phyloP scores from a whole-genome alignment of 2,329 filamentous ascomycete species.

The Chalaropsis ovoidea region DNA sequence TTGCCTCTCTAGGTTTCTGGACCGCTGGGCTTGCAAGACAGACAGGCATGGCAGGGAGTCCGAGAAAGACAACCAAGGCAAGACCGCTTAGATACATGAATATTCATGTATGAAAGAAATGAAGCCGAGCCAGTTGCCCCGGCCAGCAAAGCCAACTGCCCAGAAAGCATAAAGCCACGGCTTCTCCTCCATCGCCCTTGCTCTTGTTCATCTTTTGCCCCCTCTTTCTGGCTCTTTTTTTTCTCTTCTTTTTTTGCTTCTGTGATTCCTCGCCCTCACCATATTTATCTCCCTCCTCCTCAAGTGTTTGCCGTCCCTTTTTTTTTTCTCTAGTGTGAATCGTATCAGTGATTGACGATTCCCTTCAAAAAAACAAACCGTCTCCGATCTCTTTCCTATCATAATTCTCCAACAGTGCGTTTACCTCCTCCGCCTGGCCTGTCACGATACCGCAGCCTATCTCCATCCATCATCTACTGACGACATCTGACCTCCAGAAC shows the following conservation, averaged over 20 bases:
- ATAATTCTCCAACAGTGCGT: slow-evolving; percentile 9
- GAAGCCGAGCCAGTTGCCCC: neutral
- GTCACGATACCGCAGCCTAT: neutral
- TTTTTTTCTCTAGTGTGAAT: neutral
- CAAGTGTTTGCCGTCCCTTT: neutral
- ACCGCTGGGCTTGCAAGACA: neutral
- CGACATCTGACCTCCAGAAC: neutral
- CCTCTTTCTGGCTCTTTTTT: neutral
- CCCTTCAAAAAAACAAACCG: neutral
- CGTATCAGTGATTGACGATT: slow-evolving; percentile 3
- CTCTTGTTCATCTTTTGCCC: neutral
- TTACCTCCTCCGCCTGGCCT: neutral
- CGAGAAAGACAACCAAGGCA: neutral
- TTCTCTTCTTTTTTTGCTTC: neutral
- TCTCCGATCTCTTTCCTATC: slow-evolving; percentile 3
- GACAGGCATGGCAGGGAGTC: neutral
- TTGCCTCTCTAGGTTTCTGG: neutral
- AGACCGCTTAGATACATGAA: slow-evolving; percentile 13
- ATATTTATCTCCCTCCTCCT: slow-evolving; percentile 9
- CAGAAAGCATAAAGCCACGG: slow-evolving; percentile 13
- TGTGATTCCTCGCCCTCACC: neutral
- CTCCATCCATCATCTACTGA: neutral
- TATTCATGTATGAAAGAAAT: slow-evolving; percentile 11
- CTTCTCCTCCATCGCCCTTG: slow-evolving; percentile 5
- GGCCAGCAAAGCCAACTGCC: slow-evolving; percentile 6